Evolutionary conservation across 2,329 filamentous ascomycete genomes (phyloP), one percentile per base, ranked within the genome.

Genomic region (Pseudogymnoascus sp.): DNA sequence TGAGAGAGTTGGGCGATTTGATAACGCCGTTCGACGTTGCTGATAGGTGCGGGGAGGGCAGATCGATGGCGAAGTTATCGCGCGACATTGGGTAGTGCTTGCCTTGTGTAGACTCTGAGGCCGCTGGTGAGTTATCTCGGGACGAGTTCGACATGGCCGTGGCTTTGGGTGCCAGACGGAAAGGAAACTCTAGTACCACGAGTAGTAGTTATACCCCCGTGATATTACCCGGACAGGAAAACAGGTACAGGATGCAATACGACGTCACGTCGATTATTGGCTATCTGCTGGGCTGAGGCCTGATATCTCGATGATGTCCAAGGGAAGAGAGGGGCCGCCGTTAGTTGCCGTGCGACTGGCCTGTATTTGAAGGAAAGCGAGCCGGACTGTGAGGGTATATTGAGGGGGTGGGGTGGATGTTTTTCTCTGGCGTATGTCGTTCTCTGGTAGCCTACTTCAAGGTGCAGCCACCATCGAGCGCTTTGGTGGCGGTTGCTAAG

Each of bases 1-100:
- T 85, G 62, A 85, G 74, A 14, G 71, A 65, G 51, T 69, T 68
- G 39, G 71, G 70, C 19, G 71, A 71, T 41, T 69, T 69, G 54
- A 51, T 41, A 45, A 64, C 62, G 19, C 63, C 45, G 65, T 66
- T 65, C 57, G 68, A 69, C 25, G 64, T 48, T 7, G 25, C 19
- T 13, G 62, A 34, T 16, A 72, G 65, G 36, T 68, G 67, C 25
- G 71, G 71, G 25, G 70, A 70, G 48, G 72, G 68, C 21, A 73
- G 67, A 10, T 71, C 69, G 48, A 72, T 69, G 21, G 64, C 62
- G 60, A 73, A 74, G 60, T 72, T 71, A 61, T 73, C 72, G 64
- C 68, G 66, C 25, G 70, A 70, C 60, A 73, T 72, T 21, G 70
- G 72, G 62, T 72, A 73, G 41, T 66, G 65, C 61, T 71, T 67